These are phyloP conservation scores for Eucalyptus guilfoylei DNA, from an alignment of 345 rosid species.

Conservation along the genomic window DNA sequence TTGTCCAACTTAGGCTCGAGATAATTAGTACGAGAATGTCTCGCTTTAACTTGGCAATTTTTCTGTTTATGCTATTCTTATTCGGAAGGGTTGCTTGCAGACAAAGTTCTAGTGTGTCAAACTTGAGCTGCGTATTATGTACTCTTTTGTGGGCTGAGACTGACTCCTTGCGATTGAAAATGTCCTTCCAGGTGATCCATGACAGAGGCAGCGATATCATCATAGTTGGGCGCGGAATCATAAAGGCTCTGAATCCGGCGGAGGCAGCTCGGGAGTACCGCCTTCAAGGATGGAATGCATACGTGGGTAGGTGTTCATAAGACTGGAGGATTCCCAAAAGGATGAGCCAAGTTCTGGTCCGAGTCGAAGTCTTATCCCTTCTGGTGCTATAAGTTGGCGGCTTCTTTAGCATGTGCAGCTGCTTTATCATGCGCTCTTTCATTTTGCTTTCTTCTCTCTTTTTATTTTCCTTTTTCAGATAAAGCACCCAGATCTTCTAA, in stretches of 20 bases:
- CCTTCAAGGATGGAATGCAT: constrained; percentile 92
- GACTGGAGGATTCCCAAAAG: background rate
- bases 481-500: background rate
- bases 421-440: background rate
- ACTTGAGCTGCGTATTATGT: background rate
- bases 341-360: background rate
- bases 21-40: background rate
- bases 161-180: background rate
- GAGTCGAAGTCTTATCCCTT: background rate
- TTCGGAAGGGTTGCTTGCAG: background rate
- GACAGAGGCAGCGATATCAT: constrained; percentile 93
- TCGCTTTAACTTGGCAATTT: background rate
- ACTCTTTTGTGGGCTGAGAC: background rate
- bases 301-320: constrained; percentile 51
- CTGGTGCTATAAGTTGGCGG: background rate
- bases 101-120: background rate
- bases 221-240: constrained; percentile 95
- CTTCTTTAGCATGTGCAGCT: background rate
- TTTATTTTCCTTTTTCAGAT: background rate
- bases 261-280: constrained; percentile 77
- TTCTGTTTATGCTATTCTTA: background rate
- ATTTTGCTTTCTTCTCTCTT: background rate
- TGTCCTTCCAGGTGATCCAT: constrained; percentile 45
- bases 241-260: constrained; percentile 70
- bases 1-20: background rate